Percentiles rank a stretch among this genome's conserved stretches.
These are phyloP conservation scores for Camelina hispida DNA, from an alignment of 345 rosid genomes.

Conservation along the genomic window DNA sequence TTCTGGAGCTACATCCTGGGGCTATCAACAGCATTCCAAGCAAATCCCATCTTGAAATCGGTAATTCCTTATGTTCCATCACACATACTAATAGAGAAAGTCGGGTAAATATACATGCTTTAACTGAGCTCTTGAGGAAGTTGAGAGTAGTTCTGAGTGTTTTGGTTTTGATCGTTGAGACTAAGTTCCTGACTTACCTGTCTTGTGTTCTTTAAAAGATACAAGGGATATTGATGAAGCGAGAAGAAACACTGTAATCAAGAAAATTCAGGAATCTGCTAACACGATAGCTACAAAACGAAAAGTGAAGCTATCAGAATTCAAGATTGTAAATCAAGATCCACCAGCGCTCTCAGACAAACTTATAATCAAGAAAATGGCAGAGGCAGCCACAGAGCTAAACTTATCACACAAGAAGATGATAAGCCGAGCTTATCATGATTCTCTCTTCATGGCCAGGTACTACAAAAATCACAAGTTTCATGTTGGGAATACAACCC, in stretches of 20 bases:
- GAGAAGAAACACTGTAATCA: constrained; percentile 75
- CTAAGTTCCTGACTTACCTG: background rate
- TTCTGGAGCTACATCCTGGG: constrained; percentile 88
- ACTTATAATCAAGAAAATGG: constrained; percentile 66
- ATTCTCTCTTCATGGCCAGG: constrained; percentile 98
- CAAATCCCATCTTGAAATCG: constrained; percentile 89
- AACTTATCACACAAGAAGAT: constrained; percentile 73
- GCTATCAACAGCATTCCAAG: constrained; percentile 99
- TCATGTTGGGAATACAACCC: background rate
- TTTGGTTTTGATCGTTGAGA: constrained; percentile 19
- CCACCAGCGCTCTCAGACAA: constrained; percentile 86
- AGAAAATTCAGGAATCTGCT: constrained; percentile 79
- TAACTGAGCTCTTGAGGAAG: background rate
- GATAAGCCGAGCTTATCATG: constrained; percentile 98
- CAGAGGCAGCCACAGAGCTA: constrained; percentile 69
- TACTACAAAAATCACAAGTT: constrained; percentile 37
- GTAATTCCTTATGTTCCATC: constrained; percentile 45
- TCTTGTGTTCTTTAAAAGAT: constrained; percentile 51
- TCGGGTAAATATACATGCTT: background rate
- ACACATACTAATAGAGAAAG: constrained; percentile 16
- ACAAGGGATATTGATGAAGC: constrained; percentile 87
- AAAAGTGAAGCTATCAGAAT: constrained; percentile 66
- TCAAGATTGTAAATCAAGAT: constrained; percentile 90
- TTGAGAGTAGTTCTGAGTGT: background rate
- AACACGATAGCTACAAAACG: constrained; percentile 65